A percentile compares a stretch with the other conserved stretches of the same genome.
Evolutionary conservation across 2,329 filamentous ascomycete genomes (phyloP).

Genomic region (Neoascochyta sp.): DNA sequence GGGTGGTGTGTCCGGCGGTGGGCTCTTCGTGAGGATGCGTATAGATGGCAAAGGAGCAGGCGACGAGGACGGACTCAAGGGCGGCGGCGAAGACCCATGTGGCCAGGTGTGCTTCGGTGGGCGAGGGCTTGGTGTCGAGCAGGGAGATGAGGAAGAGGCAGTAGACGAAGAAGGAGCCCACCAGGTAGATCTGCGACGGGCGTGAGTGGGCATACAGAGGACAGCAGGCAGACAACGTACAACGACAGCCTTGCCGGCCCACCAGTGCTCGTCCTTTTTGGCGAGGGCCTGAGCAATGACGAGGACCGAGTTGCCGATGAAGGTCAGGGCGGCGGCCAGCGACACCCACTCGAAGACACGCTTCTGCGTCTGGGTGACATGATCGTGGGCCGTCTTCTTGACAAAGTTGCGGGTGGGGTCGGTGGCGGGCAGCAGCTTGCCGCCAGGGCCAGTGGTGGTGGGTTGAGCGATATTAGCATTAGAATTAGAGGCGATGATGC

Average conservation of each 20-base stretch:
- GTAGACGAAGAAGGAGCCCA: conserved; percentile 83
- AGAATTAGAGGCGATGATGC: conserved; percentile 51
- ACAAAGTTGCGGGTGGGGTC: conserved; percentile 43
- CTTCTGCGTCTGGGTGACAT: conserved; percentile 65
- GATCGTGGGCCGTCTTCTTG: conserved; percentile 47
- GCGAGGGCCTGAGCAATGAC: conserved; percentile 72
- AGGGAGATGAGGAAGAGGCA: conserved; percentile 81
- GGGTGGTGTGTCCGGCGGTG: conserved; percentile 39
- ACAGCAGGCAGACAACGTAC: conserved; percentile 50
- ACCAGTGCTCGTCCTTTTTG: conserved; percentile 65
- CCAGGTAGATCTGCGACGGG: conserved; percentile 69
- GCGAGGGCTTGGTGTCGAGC: conserved; percentile 76
- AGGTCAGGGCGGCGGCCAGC: conserved; percentile 66
- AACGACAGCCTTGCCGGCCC: conserved; percentile 74
- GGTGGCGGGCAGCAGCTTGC: conserved; percentile 75
- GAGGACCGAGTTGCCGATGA: conserved; percentile 69
- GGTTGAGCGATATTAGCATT: conserved; percentile 46
- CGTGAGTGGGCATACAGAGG: conserved; percentile 13
- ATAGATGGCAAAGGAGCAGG: conserved; percentile 65
- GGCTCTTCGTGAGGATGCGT: conserved; percentile 64
- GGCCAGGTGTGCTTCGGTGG: conserved; percentile 72
- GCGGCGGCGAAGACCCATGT: conserved; percentile 73
- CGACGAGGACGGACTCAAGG: conserved; percentile 70
- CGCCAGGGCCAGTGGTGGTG: conserved; percentile 71
- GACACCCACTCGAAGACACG: conserved; percentile 73